Evolutionary conservation across 306 rosid genomes (phyloP), one percentile per base, ranked within the genome.

Genomic region (Trichosanthes cucumerina): DNA sequence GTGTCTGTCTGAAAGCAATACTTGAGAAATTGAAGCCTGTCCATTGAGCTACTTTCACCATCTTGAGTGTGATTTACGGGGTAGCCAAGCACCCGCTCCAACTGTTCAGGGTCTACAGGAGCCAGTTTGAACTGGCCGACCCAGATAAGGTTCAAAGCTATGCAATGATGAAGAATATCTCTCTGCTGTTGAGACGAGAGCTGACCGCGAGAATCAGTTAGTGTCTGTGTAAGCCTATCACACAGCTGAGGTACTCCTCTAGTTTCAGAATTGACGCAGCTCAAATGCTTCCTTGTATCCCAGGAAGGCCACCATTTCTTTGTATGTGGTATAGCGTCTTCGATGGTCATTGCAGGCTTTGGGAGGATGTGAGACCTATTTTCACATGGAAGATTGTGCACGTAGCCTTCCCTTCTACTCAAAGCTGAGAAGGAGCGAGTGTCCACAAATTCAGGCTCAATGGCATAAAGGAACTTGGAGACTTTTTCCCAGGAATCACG

Each of bases 251-350:
- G 18, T 53, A 87, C 36, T 65, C 93, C 96, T 66, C 36, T 59
- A 19, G 84, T 85, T 85, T 92, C 97, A 79, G 89, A 84, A 82
- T 77, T 86, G 80, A 89, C 87, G 86, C 83, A 72, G 83, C 75
- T 86, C 81, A 95, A 79, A 79, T 86, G 93, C 79, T 88, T 89
- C 84, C 98, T 88, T 7, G 85, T 82, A 85, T 95, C 97, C 98
- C 98, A 95, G 7, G 90, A 79, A 13, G 98, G 97, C 98, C 97
- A 95, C 92, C 96, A 89, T 82, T 89, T 90, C 81, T 85, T 92
- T 50, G 92, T 78, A 52, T 68, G 79, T 0, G 98, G 98, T 57
- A 92, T 80, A 44, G 85, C 91, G 4, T 95, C 97, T 79, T 84
- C 87, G 7, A 95, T 84, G 21, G 93, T 92, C 96, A 91, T 85